Conservation (phyloP, 768 basidiomycete genomes). For the Leccinum disarticulatum region DNA sequence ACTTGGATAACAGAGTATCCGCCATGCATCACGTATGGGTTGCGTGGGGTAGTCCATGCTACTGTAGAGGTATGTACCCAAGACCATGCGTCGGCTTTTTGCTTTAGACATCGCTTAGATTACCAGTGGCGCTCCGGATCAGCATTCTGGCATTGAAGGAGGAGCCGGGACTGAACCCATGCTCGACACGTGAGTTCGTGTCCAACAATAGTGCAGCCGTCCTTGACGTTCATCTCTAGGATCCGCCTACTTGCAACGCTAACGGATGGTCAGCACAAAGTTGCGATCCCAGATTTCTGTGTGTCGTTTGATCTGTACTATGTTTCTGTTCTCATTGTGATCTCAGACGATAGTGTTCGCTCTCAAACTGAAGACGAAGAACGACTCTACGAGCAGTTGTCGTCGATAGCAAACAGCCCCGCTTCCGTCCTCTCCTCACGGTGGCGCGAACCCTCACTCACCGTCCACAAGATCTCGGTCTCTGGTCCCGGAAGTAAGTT, state of each 20-base stretch:
- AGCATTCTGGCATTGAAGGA: conserved; percentile 94
- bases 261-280: conserved; percentile 52
- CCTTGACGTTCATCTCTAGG: conserved; percentile 40
- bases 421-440: conserved; percentile 69
- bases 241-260: conserved; percentile 75
- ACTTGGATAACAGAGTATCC: conserved; percentile 94
- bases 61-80: conserved; percentile 56
- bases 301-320: conserved; percentile 32
- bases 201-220: neutral
- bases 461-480: conserved; percentile 80
- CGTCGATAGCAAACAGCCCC: conserved; percentile 64
- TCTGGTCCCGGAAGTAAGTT: conserved; percentile 76
- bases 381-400: conserved; percentile 64
- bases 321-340: neutral
- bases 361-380: conserved; percentile 66
- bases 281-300: conserved; percentile 85
- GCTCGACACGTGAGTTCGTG: conserved; percentile 73
- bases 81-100: neutral
- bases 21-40: conserved; percentile 93
- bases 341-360: conserved; percentile 73
- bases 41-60: conserved; percentile 92
- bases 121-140: conserved; percentile 68
- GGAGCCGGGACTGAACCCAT: conserved; percentile 88
- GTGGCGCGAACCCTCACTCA: conserved; percentile 91
- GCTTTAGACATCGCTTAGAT: conserved; percentile 44